Conservation (phyloP, 495 filamentous ascomycete species). For the Talaromyces trachyspermus region DNA sequence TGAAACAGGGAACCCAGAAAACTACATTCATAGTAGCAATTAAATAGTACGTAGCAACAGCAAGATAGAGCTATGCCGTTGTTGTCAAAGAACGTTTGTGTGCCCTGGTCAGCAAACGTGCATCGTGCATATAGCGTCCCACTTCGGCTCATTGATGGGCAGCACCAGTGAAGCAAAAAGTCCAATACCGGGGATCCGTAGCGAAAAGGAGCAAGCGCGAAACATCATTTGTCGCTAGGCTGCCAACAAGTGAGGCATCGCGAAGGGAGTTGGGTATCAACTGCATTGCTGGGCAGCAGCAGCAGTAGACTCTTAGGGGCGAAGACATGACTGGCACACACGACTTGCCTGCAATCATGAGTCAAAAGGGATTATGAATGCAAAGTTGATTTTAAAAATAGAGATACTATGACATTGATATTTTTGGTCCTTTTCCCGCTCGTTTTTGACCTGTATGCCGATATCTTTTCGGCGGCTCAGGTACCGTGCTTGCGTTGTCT, state of each 20-base stretch:
- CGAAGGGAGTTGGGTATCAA: slow-evolving; percentile 38
- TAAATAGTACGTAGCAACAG: slow-evolving; percentile 11
- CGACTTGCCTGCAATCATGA: no score
- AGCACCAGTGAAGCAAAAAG: slow-evolving; percentile 12
- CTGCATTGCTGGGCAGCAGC: slow-evolving; percentile 18
- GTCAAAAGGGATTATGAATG: no score
- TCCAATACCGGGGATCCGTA: neutral
- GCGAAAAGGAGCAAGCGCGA: slow-evolving; percentile 17
- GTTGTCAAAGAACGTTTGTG: slow-evolving; percentile 17
- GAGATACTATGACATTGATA: no score
- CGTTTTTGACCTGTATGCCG: no score
- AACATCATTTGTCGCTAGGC: slow-evolving; percentile 18
- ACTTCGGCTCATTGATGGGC: slow-evolving; percentile 8
- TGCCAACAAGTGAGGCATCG: slow-evolving; percentile 26
- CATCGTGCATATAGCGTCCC: no score
- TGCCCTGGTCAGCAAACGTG: no score
- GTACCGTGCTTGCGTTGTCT: no score
- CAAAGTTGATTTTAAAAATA: no score
- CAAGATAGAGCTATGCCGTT: slow-evolving; percentile 7
- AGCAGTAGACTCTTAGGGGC: no score
- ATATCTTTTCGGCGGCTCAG: no score
- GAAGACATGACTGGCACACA: no score
- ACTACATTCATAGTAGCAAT: slow-evolving; percentile 2
- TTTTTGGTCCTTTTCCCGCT: no score
- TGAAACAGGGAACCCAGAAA: neutral